Percentiles rank a stretch among this genome's conserved stretches.
Evolutionary conservation across 768 basidiomycete species (phyloP).

Genomic region (Russula abietina): DNA sequence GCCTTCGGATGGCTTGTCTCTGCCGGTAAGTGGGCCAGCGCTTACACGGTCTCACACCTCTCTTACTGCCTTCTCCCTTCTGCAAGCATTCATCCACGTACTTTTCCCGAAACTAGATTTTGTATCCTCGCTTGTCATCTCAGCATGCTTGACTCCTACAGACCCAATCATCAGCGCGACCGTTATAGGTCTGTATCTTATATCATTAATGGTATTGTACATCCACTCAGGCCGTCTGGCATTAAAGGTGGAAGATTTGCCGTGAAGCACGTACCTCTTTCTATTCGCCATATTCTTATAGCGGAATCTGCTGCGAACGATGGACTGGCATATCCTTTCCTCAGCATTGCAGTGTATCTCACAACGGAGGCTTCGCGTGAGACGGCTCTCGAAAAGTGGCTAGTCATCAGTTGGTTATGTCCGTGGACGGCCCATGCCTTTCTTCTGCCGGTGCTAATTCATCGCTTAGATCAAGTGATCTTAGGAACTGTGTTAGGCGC

Average conservation of each 20-base stretch:
- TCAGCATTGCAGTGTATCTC: slow-evolving; percentile 81
- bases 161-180: slow-evolving; percentile 90
- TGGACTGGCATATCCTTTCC: slow-evolving; percentile 90
- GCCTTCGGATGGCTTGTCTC: slow-evolving; percentile 78
- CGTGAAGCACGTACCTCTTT: slow-evolving; percentile 58
- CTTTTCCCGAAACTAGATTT: slow-evolving; percentile 69
- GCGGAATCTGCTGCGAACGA: slow-evolving; percentile 96
- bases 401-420: slow-evolving; percentile 82
- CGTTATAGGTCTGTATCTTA: slow-evolving; percentile 52
- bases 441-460: not conserved
- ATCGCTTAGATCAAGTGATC: slow-evolving; percentile 63
- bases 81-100: slow-evolving; percentile 53
- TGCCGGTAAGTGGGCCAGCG: slow-evolving; percentile 41
- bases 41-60: not conserved
- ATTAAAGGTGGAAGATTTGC: slow-evolving; percentile 65
- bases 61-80: not conserved
- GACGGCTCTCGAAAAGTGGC: slow-evolving; percentile 76
- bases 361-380: slow-evolving; percentile 58
- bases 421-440: slow-evolving; percentile 26
- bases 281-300: slow-evolving; percentile 73
- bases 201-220: not conserved
- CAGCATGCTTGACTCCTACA: slow-evolving; percentile 88
- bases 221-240: not conserved
- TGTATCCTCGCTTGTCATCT: slow-evolving; percentile 75
- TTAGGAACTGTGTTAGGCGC: slow-evolving; percentile 68